Conservation (phyloP, 208 protist species). For the Endotrypanum monterogeii region DNA sequence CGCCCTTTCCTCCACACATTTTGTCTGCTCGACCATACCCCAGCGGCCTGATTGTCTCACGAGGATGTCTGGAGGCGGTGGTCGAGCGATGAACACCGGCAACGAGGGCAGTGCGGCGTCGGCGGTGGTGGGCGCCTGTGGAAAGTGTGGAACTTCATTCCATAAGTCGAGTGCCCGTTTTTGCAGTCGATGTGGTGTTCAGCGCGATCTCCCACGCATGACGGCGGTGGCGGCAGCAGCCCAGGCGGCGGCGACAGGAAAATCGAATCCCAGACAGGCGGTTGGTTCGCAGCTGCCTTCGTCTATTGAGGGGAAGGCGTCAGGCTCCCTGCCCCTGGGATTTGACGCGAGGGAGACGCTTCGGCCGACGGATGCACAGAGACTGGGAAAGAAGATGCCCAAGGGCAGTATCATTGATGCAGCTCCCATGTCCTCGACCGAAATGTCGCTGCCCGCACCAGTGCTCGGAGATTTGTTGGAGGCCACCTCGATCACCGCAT, state of each 20-base stretch:
- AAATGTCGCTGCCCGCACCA: not conserved
- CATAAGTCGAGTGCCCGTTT: slow-evolving; percentile 78
- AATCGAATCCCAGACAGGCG: not conserved
- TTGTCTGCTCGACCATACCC: slow-evolving; percentile 6
- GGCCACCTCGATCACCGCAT: slow-evolving; percentile 20
- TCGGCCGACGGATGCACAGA: slow-evolving; percentile 20
- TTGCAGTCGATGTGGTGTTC: slow-evolving; percentile 81
- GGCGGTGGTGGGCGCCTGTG: slow-evolving; percentile 32
- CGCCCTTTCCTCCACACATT: not conserved
- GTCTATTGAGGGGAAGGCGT: not conserved
- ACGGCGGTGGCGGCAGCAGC: not conserved
- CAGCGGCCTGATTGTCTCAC: not conserved
- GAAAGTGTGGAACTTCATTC: slow-evolving; percentile 68
- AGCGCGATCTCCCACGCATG: not conserved
- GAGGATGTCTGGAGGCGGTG: slow-evolving; percentile 15
- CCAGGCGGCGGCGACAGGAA: not conserved
- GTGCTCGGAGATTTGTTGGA: slow-evolving; percentile 23
- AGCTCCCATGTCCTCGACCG: not conserved
- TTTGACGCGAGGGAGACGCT: slow-evolving; percentile 12
- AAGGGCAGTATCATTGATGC: not conserved
- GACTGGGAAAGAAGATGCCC: slow-evolving; percentile 1
- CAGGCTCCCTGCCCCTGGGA: not conserved
- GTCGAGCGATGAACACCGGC: slow-evolving; percentile 4
- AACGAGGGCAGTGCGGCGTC: not conserved
- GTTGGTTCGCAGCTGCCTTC: slow-evolving; percentile 7